Base-by-base conservation (phyloP, 345 rosid genomes). In the Crucihimalaya himalaica region DNA sequence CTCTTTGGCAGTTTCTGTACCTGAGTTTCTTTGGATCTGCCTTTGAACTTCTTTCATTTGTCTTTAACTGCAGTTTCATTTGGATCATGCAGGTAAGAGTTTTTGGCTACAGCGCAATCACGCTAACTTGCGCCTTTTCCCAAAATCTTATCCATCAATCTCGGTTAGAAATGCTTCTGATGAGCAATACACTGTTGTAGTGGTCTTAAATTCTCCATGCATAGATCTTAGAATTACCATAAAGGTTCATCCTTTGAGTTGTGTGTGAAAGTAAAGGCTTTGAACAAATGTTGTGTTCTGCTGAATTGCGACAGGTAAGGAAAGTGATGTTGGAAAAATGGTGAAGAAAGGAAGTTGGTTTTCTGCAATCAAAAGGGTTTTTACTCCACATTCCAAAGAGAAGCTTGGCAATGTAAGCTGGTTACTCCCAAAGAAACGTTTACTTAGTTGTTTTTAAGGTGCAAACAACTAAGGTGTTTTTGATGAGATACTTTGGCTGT, bases 271-370 rank as follows among this genome's bases (percentile, higher is more conserved):
- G 7, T 0, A 23, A 46, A 57, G 60, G 34, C 42, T 47, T 40
- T 40, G 5, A 66, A 19, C 14, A 42, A 54, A 54, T 11, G 35
- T 48, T 61, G 68, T 19, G 59, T 77, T 66, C 40, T 63, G 54
- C 69, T 76, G 71, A 16, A 39, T 64, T 64, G 63, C 51, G 75
- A 47, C 69, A 84, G 89, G 84, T 82, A 63, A 72, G 75, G 66
- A 78, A 47, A 78, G 89, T 84, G 81, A 88, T 92, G 92, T 87
- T 83, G 39, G 83, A 71, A 81, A 74, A 70, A 94, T 95, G 99
- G 92, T 97, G 70, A 95, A 92, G 94, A 90, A 86, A 82, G 94
- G 92, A 57, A 85, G 89, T 74, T 95, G 96, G 99, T 83, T 92
- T 88, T 83, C 97, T 66, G 92, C 97, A 57, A 86, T 95, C 78